Base-by-base conservation (phyloP, 164 flowering plant genomes). In the Vitis labrusca region DNA sequence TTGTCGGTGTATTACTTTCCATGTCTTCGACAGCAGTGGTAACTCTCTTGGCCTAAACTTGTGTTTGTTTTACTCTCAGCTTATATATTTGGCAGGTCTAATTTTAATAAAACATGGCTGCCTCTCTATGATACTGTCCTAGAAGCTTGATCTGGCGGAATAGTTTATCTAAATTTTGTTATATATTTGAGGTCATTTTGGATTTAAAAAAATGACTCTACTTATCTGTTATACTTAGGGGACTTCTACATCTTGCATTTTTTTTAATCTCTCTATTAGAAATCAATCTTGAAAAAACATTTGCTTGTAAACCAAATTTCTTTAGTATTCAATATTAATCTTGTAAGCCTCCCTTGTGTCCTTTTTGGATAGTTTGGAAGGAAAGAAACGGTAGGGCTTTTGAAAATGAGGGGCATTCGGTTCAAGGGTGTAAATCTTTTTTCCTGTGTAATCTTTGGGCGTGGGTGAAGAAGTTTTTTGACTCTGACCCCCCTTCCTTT, bases 11-110 rank as follows among this genome's bases (percentile, higher is more conserved):
- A 55, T 86, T 93, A 69, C 83, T 96, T 73, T 96, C 98, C 44
- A 96, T 96, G 98, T 96, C 99, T 62, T 96, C 99, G 55, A 96
- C 99, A 48, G 98, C 99, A 75, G 99, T 96, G 97, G 99, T 96
- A 90, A 19, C 51, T 44, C 63, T 70, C 48, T 54, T 49, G 19
- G 9, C 30, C n/a, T 15, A 57, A 53, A 54, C 37, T 54, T 54
- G 5, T 63, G 60, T 63, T 27, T 47, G 13, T 37, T 61, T 67
- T 14, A 62, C 50, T 64, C 15, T 23, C 14, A n/a, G 27, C 48
- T 12, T 13, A 30, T 32, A 60, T 60, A 47, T 15, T 5, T 60
- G 15, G 8, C 32, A 9, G 63, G 37, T 60, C 5, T 13, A 11
- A 13, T 14, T 30, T 29, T 14, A 16, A 59, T 61, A 17, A 15